phyloP scores from a whole-genome alignment of 208 protist genomes.

The Trypanosoma melophagium region DNA sequence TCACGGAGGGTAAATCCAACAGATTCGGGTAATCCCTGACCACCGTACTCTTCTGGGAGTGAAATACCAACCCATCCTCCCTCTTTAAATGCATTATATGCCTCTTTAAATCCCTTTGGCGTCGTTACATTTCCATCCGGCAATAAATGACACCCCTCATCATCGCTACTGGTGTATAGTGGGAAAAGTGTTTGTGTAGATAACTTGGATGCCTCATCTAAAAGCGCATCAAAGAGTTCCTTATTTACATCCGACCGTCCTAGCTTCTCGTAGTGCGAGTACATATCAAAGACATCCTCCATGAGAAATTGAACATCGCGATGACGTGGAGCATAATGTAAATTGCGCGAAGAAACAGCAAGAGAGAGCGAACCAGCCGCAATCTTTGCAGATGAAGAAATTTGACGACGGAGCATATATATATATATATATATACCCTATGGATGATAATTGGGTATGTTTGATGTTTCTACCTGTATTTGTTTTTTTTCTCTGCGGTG shows the following conservation, averaged over 20 bases:
- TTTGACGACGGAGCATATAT: conserved; percentile 54
- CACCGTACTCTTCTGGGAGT: conserved; percentile 77
- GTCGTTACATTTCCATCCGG: conserved; percentile 55
- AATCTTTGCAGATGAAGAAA: conserved; percentile 8
- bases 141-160: conserved; percentile 50
- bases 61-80: conserved; percentile 79
- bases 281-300: conserved; percentile 85
- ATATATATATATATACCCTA: background rate
- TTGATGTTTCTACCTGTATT: background rate
- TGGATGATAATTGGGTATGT: too few relatives aligned
- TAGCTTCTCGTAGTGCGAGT: conserved; percentile 69
- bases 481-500: conserved; percentile 15
- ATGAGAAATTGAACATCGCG: conserved; percentile 73
- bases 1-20: conserved; percentile 65
- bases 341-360: conserved; percentile 29
- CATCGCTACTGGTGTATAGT: conserved; percentile 56
- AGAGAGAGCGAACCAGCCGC: conserved; percentile 1
- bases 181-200: conserved; percentile 55
- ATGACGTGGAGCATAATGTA: conserved; percentile 49
- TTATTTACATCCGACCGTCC: conserved; percentile 40
- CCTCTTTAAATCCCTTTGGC: conserved; percentile 87
- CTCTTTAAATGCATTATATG: conserved; percentile 71
- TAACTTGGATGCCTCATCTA: conserved; percentile 72
- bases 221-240: conserved; percentile 72
- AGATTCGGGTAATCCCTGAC: conserved; percentile 75